phyloP scores from a whole-genome alignment of 163 green algal species.

The Scenedesmus sp. region DNA sequence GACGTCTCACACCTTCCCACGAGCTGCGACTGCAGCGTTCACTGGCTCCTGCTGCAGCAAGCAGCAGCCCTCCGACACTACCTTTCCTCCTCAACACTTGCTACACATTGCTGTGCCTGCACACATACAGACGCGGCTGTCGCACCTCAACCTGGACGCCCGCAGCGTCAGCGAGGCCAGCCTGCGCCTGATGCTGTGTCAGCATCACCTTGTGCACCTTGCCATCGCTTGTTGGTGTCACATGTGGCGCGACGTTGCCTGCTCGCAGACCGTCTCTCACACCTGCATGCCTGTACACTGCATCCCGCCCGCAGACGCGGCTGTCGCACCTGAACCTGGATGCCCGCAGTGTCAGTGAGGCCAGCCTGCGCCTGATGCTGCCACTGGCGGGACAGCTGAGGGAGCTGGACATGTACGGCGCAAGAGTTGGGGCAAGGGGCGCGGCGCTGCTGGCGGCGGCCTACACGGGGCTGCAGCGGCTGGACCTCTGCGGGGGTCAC shows the following conservation, averaged over 20 bases:
- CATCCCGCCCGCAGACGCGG: slow-evolving; percentile 6
- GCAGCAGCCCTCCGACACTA: too few species aligned
- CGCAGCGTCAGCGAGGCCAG: slow-evolving; percentile 13
- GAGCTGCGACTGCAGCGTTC: too few species aligned
- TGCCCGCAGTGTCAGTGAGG: slow-evolving; percentile 16
- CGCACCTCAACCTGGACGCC: slow-evolving; percentile 42
- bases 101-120: too few species aligned
- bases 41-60: too few species aligned
- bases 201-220: too few species aligned
- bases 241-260: too few species aligned
- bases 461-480: slow-evolving; percentile 15
- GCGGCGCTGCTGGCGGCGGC: slow-evolving; percentile 13
- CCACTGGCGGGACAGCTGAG: not conserved
- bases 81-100: too few species aligned
- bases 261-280: too few species aligned
- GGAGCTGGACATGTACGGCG: slow-evolving; percentile 41
- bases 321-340: slow-evolving; percentile 46
- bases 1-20: too few species aligned
- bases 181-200: slow-evolving; percentile 26
- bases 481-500: slow-evolving; percentile 40
- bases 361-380: slow-evolving; percentile 17
- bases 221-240: too few species aligned
- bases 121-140: slow-evolving; percentile 45
- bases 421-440: not conserved
- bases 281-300: too few species aligned